A percentile compares a stretch with the other conserved stretches of the same genome.
phyloP scores from a whole-genome alignment of 352 stramenopile species.

The Thraustochytrium sp. region DNA sequence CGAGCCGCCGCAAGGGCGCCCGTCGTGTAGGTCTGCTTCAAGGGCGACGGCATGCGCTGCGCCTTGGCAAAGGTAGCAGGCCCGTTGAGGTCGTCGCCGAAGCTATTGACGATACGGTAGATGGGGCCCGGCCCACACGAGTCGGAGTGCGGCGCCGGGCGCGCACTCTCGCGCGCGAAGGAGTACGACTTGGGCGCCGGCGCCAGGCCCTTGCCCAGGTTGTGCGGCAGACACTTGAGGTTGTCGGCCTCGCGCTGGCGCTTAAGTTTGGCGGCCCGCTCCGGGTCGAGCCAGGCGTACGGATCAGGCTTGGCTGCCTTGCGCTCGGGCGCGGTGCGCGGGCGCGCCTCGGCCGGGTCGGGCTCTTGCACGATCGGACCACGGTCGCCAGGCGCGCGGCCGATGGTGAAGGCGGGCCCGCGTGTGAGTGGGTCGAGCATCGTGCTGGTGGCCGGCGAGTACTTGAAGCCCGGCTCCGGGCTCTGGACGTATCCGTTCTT shows the following conservation, averaged over 20 bases:
- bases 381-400: background rate
- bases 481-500: background rate
- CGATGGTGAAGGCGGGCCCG: background rate
- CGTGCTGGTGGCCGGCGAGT: background rate
- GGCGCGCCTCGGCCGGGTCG: background rate
- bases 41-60: background rate
- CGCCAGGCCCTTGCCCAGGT: background rate
- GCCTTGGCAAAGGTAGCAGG: background rate
- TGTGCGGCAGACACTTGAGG: background rate
- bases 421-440: conserved; percentile 5
- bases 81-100: background rate
- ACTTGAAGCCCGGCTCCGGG: conserved; percentile 18
- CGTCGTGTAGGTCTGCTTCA: background rate
- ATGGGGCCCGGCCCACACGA: background rate
- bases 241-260: background rate
- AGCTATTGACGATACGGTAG: background rate
- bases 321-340: background rate
- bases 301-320: background rate
- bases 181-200: background rate
- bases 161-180: background rate
- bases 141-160: background rate
- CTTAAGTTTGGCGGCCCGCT: background rate
- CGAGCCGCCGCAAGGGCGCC: background rate
- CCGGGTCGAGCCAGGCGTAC: background rate
- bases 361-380: background rate